Base-by-base conservation (phyloP, 73 alveolate species). In the Paramecium tetraurelia region DNA sequence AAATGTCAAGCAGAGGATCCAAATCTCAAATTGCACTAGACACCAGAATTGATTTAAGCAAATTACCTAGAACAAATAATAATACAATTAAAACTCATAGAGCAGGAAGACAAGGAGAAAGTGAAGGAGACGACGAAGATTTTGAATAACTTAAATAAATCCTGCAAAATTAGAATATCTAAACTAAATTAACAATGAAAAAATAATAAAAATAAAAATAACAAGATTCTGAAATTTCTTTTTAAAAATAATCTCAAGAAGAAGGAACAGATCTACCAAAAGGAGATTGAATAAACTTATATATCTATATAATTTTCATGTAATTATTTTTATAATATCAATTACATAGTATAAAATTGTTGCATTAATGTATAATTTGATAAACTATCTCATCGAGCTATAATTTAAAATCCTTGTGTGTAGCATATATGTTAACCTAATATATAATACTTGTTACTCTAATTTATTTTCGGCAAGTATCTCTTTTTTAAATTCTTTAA, bases 111-210 rank as follows among this genome's bases (percentile, higher is more conserved):
- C 9, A 48, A 20, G 87, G 87, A 38, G 90, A 80, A 1, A 43
- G 76, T 80, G 90, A 80, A 43, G 90, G 90, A 4, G 90, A 80
- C 46, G 90, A 80, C 22, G 90, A 80, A 46, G 90, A 80, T 22
- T 80, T 80, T 46, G 90, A 80, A 35, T 24, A 80, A 16, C 29
- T 80, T 3, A 80, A 80, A 35, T 27, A 44, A 20, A 80, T 80
- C 20, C 53, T 80, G 22, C 16, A 80, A 80, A 44, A 46, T 14
- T 80, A 80, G 27, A 80, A 80, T 80, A 22, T 80, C 4, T 21
- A 80, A 43, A 31, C 70, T 11, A 80, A 80, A 80, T 48, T 80
- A 46, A 35, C 70, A 14, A 33, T 16, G 31, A 80, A 80, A 46
- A 80, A 80, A 44, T 44, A 80, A 44, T 31, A 63, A 63, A 3